These are phyloP conservation scores for Podosphaera leucotricha DNA, from an alignment of 2,329 filamentous ascomycete species.

Conservation along the genomic window DNA sequence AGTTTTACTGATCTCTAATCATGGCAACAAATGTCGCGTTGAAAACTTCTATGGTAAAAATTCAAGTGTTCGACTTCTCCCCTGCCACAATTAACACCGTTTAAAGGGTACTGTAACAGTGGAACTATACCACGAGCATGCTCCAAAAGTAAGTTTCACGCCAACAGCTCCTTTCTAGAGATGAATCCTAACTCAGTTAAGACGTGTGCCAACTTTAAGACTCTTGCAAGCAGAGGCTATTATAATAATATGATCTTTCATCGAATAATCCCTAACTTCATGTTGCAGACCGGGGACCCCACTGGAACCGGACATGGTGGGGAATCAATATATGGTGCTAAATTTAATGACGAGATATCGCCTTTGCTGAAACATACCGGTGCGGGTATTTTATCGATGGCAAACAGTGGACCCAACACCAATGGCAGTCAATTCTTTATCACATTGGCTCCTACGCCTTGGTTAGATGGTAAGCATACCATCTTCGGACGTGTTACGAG, in stretches of 20 bases:
- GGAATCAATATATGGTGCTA: slow-evolving; percentile 71
- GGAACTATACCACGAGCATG: slow-evolving; percentile 77
- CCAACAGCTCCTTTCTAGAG: not conserved
- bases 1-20: slow-evolving; percentile 1
- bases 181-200: slow-evolving; percentile 12
- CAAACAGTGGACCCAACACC: slow-evolving; percentile 77
- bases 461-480: slow-evolving; percentile 91
- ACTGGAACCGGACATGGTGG: slow-evolving; percentile 85
- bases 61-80: no score
- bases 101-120: slow-evolving; percentile 55
- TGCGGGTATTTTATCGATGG: slow-evolving; percentile 87
- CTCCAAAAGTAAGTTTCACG: slow-evolving; percentile 34
- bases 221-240: slow-evolving; percentile 61
- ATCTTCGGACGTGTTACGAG: slow-evolving; percentile 81
- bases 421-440: slow-evolving; percentile 95
- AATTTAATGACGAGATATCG: slow-evolving; percentile 81
- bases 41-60: slow-evolving; percentile 59
- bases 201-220: slow-evolving; percentile 71
- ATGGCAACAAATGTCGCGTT: slow-evolving; percentile 64
- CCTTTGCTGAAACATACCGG: slow-evolving; percentile 67
- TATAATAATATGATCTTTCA: slow-evolving; percentile 76
- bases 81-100: not conserved
- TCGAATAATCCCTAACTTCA: slow-evolving; percentile 87
- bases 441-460: slow-evolving; percentile 79
- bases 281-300: slow-evolving; percentile 87